Conservation (phyloP, 805 yeast genomes). For the Candida berthetii region DNA sequence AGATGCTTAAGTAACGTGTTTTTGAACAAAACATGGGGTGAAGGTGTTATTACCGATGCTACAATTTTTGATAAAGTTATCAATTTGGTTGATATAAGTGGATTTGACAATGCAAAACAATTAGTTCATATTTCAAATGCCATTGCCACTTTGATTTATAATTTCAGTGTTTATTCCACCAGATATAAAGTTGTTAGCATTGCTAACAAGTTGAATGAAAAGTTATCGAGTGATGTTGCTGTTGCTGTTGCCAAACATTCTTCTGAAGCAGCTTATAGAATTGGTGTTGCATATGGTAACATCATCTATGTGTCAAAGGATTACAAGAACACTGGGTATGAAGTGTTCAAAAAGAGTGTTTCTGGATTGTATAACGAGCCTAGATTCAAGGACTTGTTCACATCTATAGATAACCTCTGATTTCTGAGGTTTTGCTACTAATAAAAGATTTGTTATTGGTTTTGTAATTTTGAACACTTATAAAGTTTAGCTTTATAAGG, state of each 20-base stretch:
- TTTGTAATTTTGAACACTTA: too few species aligned
- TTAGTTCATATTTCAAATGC: constrained; percentile 29
- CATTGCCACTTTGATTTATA: constrained; percentile 42
- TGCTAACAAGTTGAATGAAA: constrained; percentile 23
- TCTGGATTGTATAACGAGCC: constrained; percentile 4
- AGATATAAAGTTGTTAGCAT: constrained; percentile 23
- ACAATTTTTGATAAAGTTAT: constrained; percentile 32
- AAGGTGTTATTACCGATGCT: constrained; percentile 33
- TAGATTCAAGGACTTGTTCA: constrained; percentile 14
- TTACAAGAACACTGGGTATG: constrained; percentile 13
- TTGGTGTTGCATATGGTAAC: constrained; percentile 60
- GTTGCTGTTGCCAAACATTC: constrained; percentile 25
- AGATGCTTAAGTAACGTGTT: constrained; percentile 54
- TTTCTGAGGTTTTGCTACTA: too few species aligned
- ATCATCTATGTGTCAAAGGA: constrained; percentile 28
- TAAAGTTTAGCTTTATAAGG: too few species aligned
- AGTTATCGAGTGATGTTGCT: constrained; percentile 19
- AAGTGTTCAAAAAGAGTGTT: constrained; percentile 5
- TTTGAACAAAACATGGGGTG: constrained; percentile 39
- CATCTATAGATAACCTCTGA: constrained; percentile 7
- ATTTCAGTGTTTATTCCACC: constrained; percentile 35
- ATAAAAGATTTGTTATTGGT: too few species aligned
- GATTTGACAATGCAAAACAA: constrained; percentile 9
- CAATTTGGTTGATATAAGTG: constrained; percentile 12
- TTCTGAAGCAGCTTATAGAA: constrained; percentile 66